phyloP scores from a whole-genome alignment of 2,329 filamentous ascomycete species.

The Clonostachys solani region DNA sequence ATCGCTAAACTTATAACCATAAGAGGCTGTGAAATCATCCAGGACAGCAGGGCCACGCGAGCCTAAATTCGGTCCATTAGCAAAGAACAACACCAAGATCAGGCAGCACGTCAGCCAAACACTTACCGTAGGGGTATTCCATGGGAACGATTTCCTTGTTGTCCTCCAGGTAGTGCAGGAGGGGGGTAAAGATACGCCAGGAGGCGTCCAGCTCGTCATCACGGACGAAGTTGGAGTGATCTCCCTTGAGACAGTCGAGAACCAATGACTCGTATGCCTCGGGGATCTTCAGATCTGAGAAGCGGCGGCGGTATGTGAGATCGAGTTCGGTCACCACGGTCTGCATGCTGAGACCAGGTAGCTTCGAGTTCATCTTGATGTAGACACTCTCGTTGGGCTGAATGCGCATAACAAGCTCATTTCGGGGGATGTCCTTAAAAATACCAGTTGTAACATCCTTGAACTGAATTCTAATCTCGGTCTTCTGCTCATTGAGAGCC shows the following conservation, averaged over 20 bases:
- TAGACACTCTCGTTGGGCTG: constrained; percentile 99
- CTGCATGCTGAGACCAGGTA: constrained; percentile 98
- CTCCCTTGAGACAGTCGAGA: constrained; percentile 94
- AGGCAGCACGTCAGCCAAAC: background rate
- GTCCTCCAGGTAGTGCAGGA: constrained; percentile 96
- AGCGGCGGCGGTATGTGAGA: constrained; percentile 93
- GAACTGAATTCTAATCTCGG: constrained; percentile 98
- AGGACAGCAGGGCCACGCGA: constrained; percentile 94
- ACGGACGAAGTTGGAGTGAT: constrained; percentile 98
- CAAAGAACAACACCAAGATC: background rate
- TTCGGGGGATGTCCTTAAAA: constrained; percentile 99
- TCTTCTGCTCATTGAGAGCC: constrained; percentile 99
- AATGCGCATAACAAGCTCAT: constrained; percentile 98
- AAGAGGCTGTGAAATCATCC: constrained; percentile 96
- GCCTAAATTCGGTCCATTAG: constrained; percentile 48
- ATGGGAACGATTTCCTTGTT: constrained; percentile 99
- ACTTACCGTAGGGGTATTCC: constrained; percentile 97
- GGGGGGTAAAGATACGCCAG: constrained; percentile 97
- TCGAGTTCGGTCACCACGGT: constrained; percentile 98
- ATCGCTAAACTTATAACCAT: constrained; percentile 98
- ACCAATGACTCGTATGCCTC: constrained; percentile 99
- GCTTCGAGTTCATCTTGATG: constrained; percentile 99
- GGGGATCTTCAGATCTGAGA: constrained; percentile 98
- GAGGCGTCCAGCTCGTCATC: constrained; percentile 95
- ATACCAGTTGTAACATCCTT: constrained; percentile 99